Conservation (phyloP, 2,329 filamentous ascomycete genomes). For the Ilyonectria destructans region DNA sequence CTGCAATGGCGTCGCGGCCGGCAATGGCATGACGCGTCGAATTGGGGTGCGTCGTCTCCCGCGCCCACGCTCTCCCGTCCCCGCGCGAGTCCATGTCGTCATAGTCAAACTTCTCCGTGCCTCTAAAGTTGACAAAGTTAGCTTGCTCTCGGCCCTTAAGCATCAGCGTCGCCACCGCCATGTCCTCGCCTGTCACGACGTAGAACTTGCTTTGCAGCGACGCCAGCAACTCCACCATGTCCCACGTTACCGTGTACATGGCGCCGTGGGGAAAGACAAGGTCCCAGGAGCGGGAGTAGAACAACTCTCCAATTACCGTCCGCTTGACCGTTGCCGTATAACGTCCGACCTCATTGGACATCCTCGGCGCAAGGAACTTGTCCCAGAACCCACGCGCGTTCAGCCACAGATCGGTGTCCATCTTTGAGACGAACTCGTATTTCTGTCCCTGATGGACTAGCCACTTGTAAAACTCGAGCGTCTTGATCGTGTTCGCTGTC, state of each 20-base stretch:
- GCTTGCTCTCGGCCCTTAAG: slow-evolving; percentile 45
- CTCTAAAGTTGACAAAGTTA: slow-evolving; percentile 50
- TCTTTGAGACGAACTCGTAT: slow-evolving; percentile 54
- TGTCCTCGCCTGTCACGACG: slow-evolving; percentile 52
- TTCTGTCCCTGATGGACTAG: slow-evolving; percentile 40
- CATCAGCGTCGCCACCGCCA: slow-evolving; percentile 50
- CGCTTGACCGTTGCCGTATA: slow-evolving; percentile 36
- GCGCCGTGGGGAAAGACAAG: slow-evolving; percentile 52
- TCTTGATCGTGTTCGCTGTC: slow-evolving; percentile 55
- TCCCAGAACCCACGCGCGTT: slow-evolving; percentile 54
- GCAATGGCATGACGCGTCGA: slow-evolving; percentile 47
- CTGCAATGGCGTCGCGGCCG: slow-evolving; percentile 43
- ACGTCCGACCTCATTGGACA: slow-evolving; percentile 37
- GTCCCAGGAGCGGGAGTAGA: slow-evolving; percentile 45
- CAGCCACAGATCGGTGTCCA: slow-evolving; percentile 54
- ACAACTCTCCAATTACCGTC: slow-evolving; percentile 52
- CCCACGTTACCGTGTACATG: slow-evolving; percentile 55
- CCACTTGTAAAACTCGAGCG: slow-evolving; percentile 54
- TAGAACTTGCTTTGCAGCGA: slow-evolving; percentile 46
- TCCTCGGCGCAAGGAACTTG: slow-evolving; percentile 45
- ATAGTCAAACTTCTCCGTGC: slow-evolving; percentile 53
- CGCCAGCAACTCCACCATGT: slow-evolving; percentile 50
- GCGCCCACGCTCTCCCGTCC: slow-evolving; percentile 51
- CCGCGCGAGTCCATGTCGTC: slow-evolving; percentile 47
- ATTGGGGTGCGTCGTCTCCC: slow-evolving; percentile 43